phyloP scores from a whole-genome alignment of 2,329 filamentous ascomycete species.

The Diaporthe citri region DNA sequence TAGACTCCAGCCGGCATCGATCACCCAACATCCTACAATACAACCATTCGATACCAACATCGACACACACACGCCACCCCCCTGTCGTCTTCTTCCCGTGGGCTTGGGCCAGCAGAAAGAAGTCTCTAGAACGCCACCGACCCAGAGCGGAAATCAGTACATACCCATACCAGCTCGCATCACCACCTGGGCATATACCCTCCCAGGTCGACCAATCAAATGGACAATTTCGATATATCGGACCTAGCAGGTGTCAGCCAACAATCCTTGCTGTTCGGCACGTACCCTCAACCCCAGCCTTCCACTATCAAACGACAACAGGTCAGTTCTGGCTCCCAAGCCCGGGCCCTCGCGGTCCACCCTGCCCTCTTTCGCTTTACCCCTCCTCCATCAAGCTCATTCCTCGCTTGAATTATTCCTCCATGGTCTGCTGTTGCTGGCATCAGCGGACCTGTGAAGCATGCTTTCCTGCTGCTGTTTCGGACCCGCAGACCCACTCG shows the following conservation, averaged over 20 bases:
- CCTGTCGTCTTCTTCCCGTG: slow-evolving; percentile 8
- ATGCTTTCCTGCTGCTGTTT: not conserved
- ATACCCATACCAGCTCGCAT: slow-evolving; percentile 15
- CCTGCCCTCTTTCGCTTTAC: not conserved
- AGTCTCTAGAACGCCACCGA: slow-evolving; percentile 7
- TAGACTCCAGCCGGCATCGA: slow-evolving; percentile 12
- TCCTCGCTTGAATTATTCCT: slow-evolving; percentile 8
- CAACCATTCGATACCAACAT: slow-evolving; percentile 28
- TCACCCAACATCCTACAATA: slow-evolving; percentile 27
- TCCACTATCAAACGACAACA: slow-evolving; percentile 40
- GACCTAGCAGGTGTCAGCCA: slow-evolving; percentile 39
- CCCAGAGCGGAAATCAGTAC: not conserved
- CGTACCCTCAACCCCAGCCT: slow-evolving; percentile 38
- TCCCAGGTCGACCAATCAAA: slow-evolving; percentile 33
- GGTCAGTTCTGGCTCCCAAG: slow-evolving; percentile 35
- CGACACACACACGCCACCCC: slow-evolving; percentile 32
- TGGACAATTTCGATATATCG: slow-evolving; percentile 38
- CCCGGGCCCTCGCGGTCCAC: slow-evolving; percentile 19
- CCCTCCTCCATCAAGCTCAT: slow-evolving; percentile 18
- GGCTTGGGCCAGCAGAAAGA: not conserved
- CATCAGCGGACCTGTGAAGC: slow-evolving; percentile 24
- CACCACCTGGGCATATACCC: slow-evolving; percentile 8
- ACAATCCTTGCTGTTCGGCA: slow-evolving; percentile 38
- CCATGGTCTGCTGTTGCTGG: slow-evolving; percentile 32
- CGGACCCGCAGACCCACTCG: slow-evolving; percentile 32